Base-by-base conservation (phyloP, 2,329 filamentous ascomycete species). In the Cladosporium sp. region DNA sequence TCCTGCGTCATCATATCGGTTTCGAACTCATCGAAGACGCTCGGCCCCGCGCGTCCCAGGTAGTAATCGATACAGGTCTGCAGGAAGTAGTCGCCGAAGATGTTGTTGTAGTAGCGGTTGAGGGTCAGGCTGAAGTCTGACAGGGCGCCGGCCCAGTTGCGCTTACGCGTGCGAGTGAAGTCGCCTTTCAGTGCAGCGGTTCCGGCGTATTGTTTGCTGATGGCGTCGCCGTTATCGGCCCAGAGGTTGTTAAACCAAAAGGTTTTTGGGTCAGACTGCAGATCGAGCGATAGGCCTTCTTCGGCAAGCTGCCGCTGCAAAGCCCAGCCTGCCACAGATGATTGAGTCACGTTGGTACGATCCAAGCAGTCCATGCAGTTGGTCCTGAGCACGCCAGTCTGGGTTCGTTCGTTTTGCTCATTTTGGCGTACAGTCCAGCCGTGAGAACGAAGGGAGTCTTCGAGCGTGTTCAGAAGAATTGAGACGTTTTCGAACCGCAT, bases 351-450 rank as follows among this genome's bases (percentile, higher is more conserved):
- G 61, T 97, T 97, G 2, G 93, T 98, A 18, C 93, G 83, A 67
- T 98, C 93, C 9, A 98, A 75, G 62, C 93, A 98, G 66, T 98
- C 93, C 93, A 98, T 97, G 69, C 93, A 98, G 65, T 98, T 98
- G 1, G 90, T 96, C 52, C 93, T 80, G n/a, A 97, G 68, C 6
- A 95, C 81, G 1, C 91, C 91, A 22, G 74, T 77, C 66, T 96
- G 91, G 43, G 66, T 68, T 33, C 70, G 68, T 16, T 70, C 54
- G 2, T 73, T 57, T 18, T 68, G 66, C 14, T 73, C 71, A 31
- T 73, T 65, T 8, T 76, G 70, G 11, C 79, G 67, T 10, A 87
- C 79, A 0, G 86, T 89, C 72, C 87, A 90, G 1, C 87, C 85
- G 43, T 86, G 82, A 4, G 77, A 74, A 41, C 86, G 82, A 9